Evolutionary conservation across 805 yeast genomes (phyloP), one percentile per base, ranked within the genome.

Genomic region (Lipomyces sp.): DNA sequence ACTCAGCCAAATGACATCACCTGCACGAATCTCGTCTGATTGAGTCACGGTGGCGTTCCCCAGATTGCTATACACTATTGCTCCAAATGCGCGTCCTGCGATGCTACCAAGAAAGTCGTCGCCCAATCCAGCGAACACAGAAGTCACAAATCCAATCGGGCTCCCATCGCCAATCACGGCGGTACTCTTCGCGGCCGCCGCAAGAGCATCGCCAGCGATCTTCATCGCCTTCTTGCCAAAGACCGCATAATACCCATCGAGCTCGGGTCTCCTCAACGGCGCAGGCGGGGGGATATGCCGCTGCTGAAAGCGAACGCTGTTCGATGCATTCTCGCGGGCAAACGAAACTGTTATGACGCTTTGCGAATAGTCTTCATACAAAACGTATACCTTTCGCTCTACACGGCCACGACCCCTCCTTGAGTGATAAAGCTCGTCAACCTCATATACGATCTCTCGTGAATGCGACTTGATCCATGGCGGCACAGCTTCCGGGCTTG

Each of bases 1-100:
- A 61, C 82, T 78, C 55, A 88, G 77, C 45, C 88, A 85, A 37
- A 88, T 68, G 8, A 91, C 74, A 66, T 93, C 98, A 53, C 98
- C 98, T 0, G 95, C 83, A 42, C 78, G 74, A 47, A 89, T 77
- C 36, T 81, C 84, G 47, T 80, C 88, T 28, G 69, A 61, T 58
- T 77, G 81, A 14, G 74, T 68, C 5, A 80, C 76, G 5, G 72
- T 61, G 39, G 80, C 75, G 61, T 74, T 75, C 52, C 73, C 75
- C 61, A 70, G 58, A 59, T 77, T 84, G 57, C 74, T 71, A 68
- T 82, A 89, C 54, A 84, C 74, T 21, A 78, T 74, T n/a, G 77
- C 83, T 35, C 98, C 98, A 65, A 72, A 86, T 0, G 86, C 76
- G 59, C 84, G 80, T 33, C 69, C 66, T 0, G 88, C 95, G 41